Base-by-base conservation (phyloP, 371 early-diverging fungal species). In the Lichtheimia ramosa region DNA sequence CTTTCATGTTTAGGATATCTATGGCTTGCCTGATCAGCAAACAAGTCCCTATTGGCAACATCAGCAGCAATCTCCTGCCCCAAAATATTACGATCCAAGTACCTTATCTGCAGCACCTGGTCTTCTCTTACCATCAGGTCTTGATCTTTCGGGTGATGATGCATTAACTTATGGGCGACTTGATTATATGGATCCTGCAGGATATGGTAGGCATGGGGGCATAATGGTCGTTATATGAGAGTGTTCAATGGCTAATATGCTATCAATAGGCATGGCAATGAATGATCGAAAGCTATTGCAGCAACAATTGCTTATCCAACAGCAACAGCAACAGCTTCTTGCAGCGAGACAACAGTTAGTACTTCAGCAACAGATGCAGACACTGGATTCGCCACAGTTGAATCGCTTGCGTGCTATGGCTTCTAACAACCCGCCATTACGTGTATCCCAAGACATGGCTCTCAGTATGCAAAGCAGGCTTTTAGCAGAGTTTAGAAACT, bases 401-500 rank as follows among this genome's bases (percentile, higher is more conserved):
- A 66, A 70, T 18, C 62, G 58, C 14, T 63, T 70, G 23, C 72
- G 68, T 25, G 69, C 64, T 5, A 59, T 54, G 39, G 62, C 65
- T 65, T 48, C 60, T 13, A 25, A 43, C 3, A 39, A 24, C 8
- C 40, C 43, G 39, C n/a, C 58, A 46, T 23, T 41, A 16, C 13
- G 41, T 34, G 27, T 53, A 53, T 28, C 61, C n/a, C 76, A 78
- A 28, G 81, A 74, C 34, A 64, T 75, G 42, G 58, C 78, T 13
- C 39, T 79, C 20, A 84, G 82, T 13, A 83, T 87, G 48, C 90
- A 96, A 50, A 93, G 94, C 65, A 81, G 86, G 5, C 66, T 95
- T 28, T 77, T 98, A 55, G 97, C 97, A 54, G 98, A 97, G 62
- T 98, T 98, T 73, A 83, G 96, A 64, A 92, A 88, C 71, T 94